Conservation (phyloP, 257 asterid genomes). For the Galeopsis tetrahit region DNA sequence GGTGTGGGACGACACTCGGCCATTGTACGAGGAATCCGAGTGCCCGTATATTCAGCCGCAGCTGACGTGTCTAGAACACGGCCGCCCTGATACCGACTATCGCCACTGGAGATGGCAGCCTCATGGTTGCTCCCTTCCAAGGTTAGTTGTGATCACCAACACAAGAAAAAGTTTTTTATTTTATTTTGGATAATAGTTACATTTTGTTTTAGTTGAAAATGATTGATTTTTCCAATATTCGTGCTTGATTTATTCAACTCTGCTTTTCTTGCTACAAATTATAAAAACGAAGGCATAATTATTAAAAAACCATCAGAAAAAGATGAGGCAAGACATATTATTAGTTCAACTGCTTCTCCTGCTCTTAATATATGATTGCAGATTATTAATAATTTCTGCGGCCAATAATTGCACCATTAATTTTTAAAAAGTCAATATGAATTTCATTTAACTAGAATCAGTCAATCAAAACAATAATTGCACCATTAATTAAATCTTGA, state of each 20-base stretch:
- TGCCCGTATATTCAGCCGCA: slow-evolving; percentile 97
- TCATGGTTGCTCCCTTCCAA: slow-evolving; percentile 75
- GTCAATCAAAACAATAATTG: no score
- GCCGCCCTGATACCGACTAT: slow-evolving; percentile 85
- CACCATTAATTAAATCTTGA: background rate
- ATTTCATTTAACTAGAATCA: no score
- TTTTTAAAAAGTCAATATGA: no score
- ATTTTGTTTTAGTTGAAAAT: background rate
- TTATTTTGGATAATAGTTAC: background rate
- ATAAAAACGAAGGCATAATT: background rate
- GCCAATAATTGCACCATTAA: background rate
- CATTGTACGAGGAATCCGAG: slow-evolving; percentile 77
- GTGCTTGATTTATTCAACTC: background rate
- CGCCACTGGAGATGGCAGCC: slow-evolving; percentile 97
- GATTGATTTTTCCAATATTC: background rate
- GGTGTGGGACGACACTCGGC: slow-evolving; percentile 72
- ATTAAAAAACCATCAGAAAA: background rate
- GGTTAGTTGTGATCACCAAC: slow-evolving; percentile 41
- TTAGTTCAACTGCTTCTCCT: slow-evolving; percentile 11
- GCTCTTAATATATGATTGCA: background rate
- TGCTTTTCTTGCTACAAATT: background rate
- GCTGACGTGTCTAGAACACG: slow-evolving; percentile 83
- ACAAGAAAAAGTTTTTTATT: background rate
- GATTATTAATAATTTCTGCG: background rate
- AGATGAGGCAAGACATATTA: background rate